These are phyloP conservation scores for Botrytis squamosa DNA, from an alignment of 2,329 filamentous ascomycete species.

Conservation along the genomic window DNA sequence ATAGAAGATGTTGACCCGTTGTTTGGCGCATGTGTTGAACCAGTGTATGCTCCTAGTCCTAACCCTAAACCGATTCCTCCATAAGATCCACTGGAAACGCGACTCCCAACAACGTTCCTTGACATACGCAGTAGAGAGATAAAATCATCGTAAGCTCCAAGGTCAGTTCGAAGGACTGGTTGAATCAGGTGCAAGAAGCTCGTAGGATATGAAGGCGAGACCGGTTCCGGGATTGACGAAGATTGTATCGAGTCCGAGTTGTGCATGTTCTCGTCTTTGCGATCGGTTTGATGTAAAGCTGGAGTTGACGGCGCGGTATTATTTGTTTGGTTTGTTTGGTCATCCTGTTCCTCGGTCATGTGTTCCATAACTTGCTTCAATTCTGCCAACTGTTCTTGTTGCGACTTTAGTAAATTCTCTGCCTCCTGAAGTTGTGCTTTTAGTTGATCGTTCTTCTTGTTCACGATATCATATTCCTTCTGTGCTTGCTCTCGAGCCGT, in stretches of 20 bases:
- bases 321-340: conserved; percentile 64
- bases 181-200: conserved; percentile 82
- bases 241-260: conserved; percentile 38
- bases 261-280: conserved; percentile 47
- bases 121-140: conserved; percentile 70
- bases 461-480: conserved; percentile 74
- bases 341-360: conserved; percentile 72
- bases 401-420: conserved; percentile 78
- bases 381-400: conserved; percentile 89
- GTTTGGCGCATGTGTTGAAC: conserved; percentile 46
- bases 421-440: conserved; percentile 83
- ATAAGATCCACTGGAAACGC: conserved; percentile 71
- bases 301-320: conserved; percentile 76
- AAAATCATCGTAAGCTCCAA: conserved; percentile 83
- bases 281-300: conserved; percentile 67
- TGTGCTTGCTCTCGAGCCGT: conserved; percentile 86
- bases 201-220: conserved; percentile 57
- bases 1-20: conserved; percentile 62
- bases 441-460: conserved; percentile 85
- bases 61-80: conserved; percentile 51
- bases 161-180: conserved; percentile 78
- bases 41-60: conserved; percentile 49
- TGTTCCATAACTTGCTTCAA: conserved; percentile 91
- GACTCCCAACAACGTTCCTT: conserved; percentile 57
- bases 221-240: conserved; percentile 43